phyloP scores from a whole-genome alignment of 2,329 filamentous ascomycete species.

The Metarhizium rileyi region DNA sequence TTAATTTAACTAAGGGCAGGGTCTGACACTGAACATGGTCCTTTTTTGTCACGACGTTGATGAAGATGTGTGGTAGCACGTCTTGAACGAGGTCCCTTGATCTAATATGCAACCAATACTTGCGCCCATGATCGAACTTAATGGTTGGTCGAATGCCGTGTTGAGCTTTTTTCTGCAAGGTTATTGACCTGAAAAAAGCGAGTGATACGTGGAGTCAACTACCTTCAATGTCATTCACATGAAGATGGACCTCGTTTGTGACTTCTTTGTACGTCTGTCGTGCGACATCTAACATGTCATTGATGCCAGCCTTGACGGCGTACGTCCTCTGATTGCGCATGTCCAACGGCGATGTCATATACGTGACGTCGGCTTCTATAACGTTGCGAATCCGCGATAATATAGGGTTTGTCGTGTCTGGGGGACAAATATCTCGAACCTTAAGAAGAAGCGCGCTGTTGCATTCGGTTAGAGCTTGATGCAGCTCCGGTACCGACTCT shows the following conservation, averaged over 20 bases:
- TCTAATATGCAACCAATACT: conserved; percentile 67
- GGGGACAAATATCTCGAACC: conserved; percentile 61
- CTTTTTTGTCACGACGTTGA: conserved; percentile 66
- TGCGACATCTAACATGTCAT: conserved; percentile 79
- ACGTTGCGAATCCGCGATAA: conserved; percentile 54
- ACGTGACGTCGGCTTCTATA: conserved; percentile 74
- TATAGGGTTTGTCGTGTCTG: conserved; percentile 50
- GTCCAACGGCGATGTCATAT: conserved; percentile 70
- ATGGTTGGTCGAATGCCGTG: conserved; percentile 54
- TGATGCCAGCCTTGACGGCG: conserved; percentile 77
- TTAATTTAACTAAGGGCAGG: conserved; percentile 71
- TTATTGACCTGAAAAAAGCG: neutral
- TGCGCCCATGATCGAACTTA: conserved; percentile 66
- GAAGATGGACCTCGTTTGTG: conserved; percentile 64
- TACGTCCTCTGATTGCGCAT: conserved; percentile 84
- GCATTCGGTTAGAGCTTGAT: conserved; percentile 56
- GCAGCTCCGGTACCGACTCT: conserved; percentile 54
- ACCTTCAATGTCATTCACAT: conserved; percentile 61
- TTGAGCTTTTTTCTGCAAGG: conserved; percentile 29
- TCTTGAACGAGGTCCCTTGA: conserved; percentile 50
- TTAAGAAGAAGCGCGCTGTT: conserved; percentile 54
- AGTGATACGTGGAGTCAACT: conserved; percentile 10
- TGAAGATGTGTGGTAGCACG: conserved; percentile 58
- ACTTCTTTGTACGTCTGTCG: conserved; percentile 84
- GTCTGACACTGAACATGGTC: conserved; percentile 83